phyloP scores from a whole-genome alignment of 176 grass and related monocot genomes.

The Aegilops speltoides region DNA sequence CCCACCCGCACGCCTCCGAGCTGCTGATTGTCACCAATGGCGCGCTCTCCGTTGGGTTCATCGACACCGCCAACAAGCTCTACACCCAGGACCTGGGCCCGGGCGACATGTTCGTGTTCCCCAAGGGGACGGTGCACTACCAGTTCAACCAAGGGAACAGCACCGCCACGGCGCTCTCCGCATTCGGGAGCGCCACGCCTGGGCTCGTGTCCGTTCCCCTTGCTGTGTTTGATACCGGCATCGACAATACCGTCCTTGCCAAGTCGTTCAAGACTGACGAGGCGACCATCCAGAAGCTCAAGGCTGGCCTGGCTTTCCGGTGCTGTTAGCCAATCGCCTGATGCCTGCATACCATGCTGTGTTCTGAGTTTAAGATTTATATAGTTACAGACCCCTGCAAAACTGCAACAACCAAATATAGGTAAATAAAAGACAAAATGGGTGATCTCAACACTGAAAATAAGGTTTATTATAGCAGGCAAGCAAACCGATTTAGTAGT shows the following conservation, averaged over 20 bases:
- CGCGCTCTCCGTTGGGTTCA: background rate
- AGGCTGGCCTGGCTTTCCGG: background rate
- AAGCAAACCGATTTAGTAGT: background rate
- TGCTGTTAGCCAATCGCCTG: background rate
- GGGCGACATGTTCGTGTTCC: background rate
- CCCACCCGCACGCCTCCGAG: background rate
- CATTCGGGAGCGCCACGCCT: conserved; percentile 2
- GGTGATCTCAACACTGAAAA: background rate
- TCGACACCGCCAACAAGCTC: background rate
- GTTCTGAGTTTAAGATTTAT: too few species aligned
- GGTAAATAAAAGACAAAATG: background rate
- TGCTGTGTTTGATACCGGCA: conserved; percentile 6
- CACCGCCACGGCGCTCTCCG: conserved; percentile 8
- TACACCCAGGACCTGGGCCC: background rate
- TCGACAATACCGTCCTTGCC: conserved; percentile 14
- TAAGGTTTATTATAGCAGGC: background rate
- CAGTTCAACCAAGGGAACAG: background rate
- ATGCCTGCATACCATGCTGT: too few species aligned
- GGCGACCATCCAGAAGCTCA: conserved; percentile 8
- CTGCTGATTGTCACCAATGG: background rate
- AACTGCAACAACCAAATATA: background rate
- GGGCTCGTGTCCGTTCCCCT: conserved; percentile 15
- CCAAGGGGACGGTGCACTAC: background rate
- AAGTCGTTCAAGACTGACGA: background rate
- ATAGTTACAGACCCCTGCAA: background rate